Base-by-base conservation (phyloP, 352 stramenopile genomes). In the Pythium dissimile region DNA sequence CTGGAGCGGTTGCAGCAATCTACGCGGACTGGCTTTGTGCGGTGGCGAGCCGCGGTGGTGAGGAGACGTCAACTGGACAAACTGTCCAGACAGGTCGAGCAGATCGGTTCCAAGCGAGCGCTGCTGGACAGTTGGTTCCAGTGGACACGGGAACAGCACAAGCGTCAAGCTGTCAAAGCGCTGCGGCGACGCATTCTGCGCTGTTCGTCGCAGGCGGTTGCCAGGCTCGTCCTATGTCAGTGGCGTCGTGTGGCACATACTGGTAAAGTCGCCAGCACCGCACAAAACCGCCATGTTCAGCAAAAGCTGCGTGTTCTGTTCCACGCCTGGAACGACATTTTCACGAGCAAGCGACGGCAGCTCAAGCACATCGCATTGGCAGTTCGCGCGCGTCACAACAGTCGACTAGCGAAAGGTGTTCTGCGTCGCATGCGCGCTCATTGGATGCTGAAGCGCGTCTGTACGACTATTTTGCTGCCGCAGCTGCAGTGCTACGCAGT, bases 401-500 rank as follows among this genome's bases (percentile, higher is more conserved):
- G 13, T 5, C 18, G 15, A 13, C 8, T 64, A 1, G 12, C 51
- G 0, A 34, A 34, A 3, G 3, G 16, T 0, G 49, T 60, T 1
- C 5, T 66, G 1, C 7, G 4, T 0, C 48, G 38, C 7, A 66
- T 66, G 58, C 51, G 24, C 2, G 38, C 49, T 15, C 58, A 44
- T 11, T 35, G 59, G 43, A 34, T 35, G 4, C 46, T 66, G 12
- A 60, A 59, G 26, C 41, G 46, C 15, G 35, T 37, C 2, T 60
- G 49, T 21, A 20, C 39, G 10, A 42, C 30, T 6, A 35, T 66
- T 18, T 46, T 66, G 3, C 15, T 59, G 3, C 58, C 58, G 2
- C 49, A 55, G n/a, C 47, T 59, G 1, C 49, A 66, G 16, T 42
- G 34, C 2, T 39, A 66, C 42, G 4, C 43, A 5, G 5, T 60